Base-by-base conservation (phyloP, 306 rosid genomes). In the Gillenia trifoliata region DNA sequence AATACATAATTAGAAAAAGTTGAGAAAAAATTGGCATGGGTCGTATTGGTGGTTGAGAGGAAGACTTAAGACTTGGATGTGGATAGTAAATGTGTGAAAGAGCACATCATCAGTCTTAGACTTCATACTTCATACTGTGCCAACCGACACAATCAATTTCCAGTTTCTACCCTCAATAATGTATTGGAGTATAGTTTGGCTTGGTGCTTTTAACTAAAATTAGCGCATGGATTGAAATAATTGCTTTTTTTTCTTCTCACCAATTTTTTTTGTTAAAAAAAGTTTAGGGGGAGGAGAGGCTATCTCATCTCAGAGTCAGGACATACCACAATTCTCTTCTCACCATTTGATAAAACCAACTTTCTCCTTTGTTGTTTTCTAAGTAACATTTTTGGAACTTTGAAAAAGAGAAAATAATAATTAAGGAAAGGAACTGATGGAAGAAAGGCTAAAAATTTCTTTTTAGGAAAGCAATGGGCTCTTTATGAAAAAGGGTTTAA, bases 131-230 rank as follows among this genome's bases (percentile, higher is more conserved):
- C 30, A 72, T 31, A 38, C 13, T 1, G 1, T 41, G 43, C 43
- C 59, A 28, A 41, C 68, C 45, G 68, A 72, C 76, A 41, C 19
- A 28, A 19, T 60, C 13, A 36, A 59, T 59, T 26, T 26, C 50
- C 22, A 56, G 41, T 62, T 29, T 57, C 55, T 23, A 71, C 56
- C 76, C 40, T 59, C n/a, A 38, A 72, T 59, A 16, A 72, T 72
- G 30, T 6, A 40, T 10, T 23, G 5, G 22, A 33, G 36, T 8
- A 13, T 71, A 12, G 49, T 41, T 70, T 70, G 47, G 31, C 31
- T 47, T 70, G 64, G 65, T 71, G 65, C 23, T 34, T 22, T 55
- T 23, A 71, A 70, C 50, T 23, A 55, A 56, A 23, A 30, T 3
- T 11, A 15, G 23, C 50, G 33, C 34, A 56, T 56, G 17, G 10